Evolutionary conservation across 495 filamentous ascomycete genomes (phyloP).

Genomic region (Chaetomium cochliodes): DNA sequence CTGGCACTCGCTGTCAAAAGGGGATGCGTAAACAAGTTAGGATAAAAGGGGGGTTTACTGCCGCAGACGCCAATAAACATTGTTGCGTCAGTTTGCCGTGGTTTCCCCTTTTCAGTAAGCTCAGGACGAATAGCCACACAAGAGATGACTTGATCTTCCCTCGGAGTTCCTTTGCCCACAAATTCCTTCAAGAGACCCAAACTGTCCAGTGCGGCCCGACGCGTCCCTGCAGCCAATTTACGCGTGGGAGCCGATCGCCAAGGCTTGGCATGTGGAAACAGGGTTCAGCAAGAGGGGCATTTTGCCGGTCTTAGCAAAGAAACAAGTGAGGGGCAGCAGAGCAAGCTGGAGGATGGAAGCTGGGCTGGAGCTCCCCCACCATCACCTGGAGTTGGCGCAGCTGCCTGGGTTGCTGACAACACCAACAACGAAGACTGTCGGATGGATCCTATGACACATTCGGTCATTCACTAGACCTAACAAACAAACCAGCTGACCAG

Average conservation of each 20-base stretch:
- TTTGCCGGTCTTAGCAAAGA: neutral
- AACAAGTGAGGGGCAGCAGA: conserved; percentile 23
- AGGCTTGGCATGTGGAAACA: neutral
- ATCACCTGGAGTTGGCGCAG: conserved; percentile 8
- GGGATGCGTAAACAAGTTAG: neutral
- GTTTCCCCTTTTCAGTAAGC: neutral
- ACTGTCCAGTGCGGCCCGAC: conserved; percentile 4
- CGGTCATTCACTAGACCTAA: conserved; percentile 7
- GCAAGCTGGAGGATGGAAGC: neutral
- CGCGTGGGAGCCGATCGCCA: conserved; percentile 12
- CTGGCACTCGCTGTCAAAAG: conserved; percentile 46
- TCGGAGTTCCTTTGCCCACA: neutral
- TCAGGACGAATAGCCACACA: neutral
- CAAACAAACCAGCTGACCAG: conserved; percentile 21
- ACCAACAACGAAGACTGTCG: neutral
- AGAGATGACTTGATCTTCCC: neutral
- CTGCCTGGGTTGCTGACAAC: conserved; percentile 17
- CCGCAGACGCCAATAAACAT: conserved; percentile 97
- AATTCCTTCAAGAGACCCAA: neutral
- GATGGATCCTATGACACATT: conserved; percentile 12
- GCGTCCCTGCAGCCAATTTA: conserved; percentile 29
- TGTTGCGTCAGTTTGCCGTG: neutral
- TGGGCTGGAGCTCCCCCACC: conserved; percentile 8
- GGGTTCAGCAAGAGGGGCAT: conserved; percentile 29
- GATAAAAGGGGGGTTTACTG: conserved; percentile 51